These are phyloP conservation scores for Myrica gale DNA, from an alignment of 306 rosid species.

Conservation along the genomic window DNA sequence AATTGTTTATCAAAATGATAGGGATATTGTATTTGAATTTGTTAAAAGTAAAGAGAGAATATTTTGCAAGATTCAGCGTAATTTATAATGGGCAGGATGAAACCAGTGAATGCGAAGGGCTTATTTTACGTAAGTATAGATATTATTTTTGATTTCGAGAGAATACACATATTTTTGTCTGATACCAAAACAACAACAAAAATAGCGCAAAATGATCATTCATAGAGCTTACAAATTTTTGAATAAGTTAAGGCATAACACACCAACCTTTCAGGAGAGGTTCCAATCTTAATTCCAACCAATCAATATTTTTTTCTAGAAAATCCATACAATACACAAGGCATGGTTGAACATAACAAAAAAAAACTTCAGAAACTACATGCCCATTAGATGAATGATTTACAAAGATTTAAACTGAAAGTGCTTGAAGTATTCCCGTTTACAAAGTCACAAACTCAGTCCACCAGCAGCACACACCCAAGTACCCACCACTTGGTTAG, in stretches of 20 bases:
- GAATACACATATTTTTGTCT: too few relatives aligned
- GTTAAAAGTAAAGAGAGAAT: too few relatives aligned
- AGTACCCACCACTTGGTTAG: neutral
- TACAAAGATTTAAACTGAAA: constrained; percentile 7
- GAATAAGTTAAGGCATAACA: constrained; percentile 13
- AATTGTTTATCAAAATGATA: too few relatives aligned
- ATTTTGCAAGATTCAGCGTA: too few relatives aligned
- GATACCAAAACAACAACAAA: too few relatives aligned
- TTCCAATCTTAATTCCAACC: constrained; percentile 75
- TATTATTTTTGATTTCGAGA: too few relatives aligned
- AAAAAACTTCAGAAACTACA: constrained; percentile 26
- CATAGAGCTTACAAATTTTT: neutral
- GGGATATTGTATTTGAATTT: too few relatives aligned
- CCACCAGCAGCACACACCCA: neutral
- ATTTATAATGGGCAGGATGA: too few relatives aligned
- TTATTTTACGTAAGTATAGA: too few relatives aligned
- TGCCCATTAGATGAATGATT: neutral
- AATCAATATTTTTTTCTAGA: constrained; percentile 87
- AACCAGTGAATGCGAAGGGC: too few relatives aligned
- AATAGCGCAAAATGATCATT: neutral
- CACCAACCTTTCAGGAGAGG: constrained; percentile 84
- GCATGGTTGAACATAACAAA: constrained; percentile 49
- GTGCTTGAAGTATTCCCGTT: neutral
- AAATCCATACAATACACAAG: constrained; percentile 94
- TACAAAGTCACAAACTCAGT: neutral